Conservation (phyloP, 345 rosid species). For the Dipteronia sinensis region DNA sequence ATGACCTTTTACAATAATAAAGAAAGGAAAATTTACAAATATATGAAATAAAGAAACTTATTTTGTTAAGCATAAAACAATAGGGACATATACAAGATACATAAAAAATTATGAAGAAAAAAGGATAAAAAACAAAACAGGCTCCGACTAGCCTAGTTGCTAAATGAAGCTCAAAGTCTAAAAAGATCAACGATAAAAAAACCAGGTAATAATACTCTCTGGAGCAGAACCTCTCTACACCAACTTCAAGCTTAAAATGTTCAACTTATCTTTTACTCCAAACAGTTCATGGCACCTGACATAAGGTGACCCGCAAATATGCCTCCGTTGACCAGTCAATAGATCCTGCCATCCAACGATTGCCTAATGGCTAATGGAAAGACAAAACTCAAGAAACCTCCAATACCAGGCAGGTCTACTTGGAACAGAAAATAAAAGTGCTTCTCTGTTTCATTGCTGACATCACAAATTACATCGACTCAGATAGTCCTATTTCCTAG, state of each 20-base stretch:
- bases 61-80: background rate
- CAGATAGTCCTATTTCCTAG: background rate
- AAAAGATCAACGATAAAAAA: background rate
- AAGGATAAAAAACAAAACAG: background rate
- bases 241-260: background rate
- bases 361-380: background rate
- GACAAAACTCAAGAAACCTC: background rate
- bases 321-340: background rate
- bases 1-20: conserved; percentile 1
- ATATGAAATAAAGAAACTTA: background rate
- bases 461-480: background rate
- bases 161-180: background rate
- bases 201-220: background rate
- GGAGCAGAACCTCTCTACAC: background rate
- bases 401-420: no score
- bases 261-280: background rate
- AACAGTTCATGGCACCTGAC: background rate
- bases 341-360: background rate
- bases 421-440: background rate
- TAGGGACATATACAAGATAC: background rate
- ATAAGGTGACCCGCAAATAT: background rate
- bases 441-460: no score
- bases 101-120: background rate
- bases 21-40: background rate
- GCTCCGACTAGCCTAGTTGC: background rate